Conservation (phyloP, 768 basidiomycete species). For the Pleurotus ostreatus region DNA sequence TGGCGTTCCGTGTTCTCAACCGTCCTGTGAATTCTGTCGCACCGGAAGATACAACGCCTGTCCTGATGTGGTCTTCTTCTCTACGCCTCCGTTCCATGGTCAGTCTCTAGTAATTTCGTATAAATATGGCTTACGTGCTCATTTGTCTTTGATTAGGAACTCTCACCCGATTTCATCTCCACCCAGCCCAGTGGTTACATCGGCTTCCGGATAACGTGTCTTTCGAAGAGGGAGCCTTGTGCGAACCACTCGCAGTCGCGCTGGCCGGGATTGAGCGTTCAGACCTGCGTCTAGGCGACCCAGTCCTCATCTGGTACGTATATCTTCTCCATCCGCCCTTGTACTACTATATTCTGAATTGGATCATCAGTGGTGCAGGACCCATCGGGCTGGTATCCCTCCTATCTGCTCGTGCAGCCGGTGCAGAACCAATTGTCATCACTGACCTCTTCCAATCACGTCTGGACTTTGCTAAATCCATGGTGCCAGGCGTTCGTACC, state of each 20-base stretch:
- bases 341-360: background rate
- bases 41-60: constrained; percentile 63
- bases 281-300: constrained; percentile 61
- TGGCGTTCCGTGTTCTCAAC: constrained; percentile 63
- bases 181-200: constrained; percentile 67
- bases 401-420: constrained; percentile 62
- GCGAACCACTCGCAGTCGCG: constrained; percentile 65
- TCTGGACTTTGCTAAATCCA: constrained; percentile 60
- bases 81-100: constrained; percentile 69
- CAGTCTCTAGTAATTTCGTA: constrained; percentile 1
- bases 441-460: constrained; percentile 65
- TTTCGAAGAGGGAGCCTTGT: constrained; percentile 65
- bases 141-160: constrained; percentile 37
- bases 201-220: constrained; percentile 57
- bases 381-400: constrained; percentile 64
- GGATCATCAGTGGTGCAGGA: constrained; percentile 49
- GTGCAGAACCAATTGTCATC: constrained; percentile 66
- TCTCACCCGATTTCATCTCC: constrained; percentile 61
- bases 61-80: constrained; percentile 59
- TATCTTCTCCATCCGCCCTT: background rate
- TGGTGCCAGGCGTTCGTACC: constrained; percentile 56
- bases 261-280: constrained; percentile 66
- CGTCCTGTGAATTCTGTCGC: constrained; percentile 57
- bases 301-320: constrained; percentile 53
- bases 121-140: background rate